Base-by-base conservation (phyloP, 2,329 filamentous ascomycete species). In the Tolypocladium tropicale region DNA sequence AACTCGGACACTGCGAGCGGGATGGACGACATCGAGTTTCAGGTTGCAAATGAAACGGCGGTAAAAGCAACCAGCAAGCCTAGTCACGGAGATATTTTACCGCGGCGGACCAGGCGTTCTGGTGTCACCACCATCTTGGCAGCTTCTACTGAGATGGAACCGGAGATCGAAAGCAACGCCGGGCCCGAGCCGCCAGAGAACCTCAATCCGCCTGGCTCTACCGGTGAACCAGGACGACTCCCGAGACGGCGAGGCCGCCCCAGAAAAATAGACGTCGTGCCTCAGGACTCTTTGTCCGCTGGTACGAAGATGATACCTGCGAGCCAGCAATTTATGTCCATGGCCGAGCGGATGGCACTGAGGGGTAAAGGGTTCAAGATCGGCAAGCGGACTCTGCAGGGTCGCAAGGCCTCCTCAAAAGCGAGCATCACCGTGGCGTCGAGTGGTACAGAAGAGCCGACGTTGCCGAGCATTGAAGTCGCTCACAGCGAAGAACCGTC, bases 321-420 rank as follows among this genome's bases (percentile, higher is more conserved):
- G 33, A 60, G 64, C 50, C 64, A 63, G 12, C 66, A 70, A 12
- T 74, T 78, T 52, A 71, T 83, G 70, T 83, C 81, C 6, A 77
- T 84, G 76, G 74, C 76, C 39, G 80, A 83, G 61, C 74, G 79
- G n/a, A 77, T 82, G 73, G 78, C 75, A 36, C 68, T 80, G 2
- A 73, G 70, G 53, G 80, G 80, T 12, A 82, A 75, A 65, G 77
- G 74, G 54, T 75, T 83, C 60, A 80, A 75, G 66, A 82, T 83
- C 49, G 69, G 71, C 25, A 67, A 68, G 55, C 69, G 70, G 16
- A 74, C 66, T 57, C 54, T 60, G 7, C 58, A 46, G 16, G 52
- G 34, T 14, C 39, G 34, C 37, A 46, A 9, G 9, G 54, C 56
- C 11, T 11, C 32, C 6, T 33, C 37, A 53, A 34, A 7, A 23